A percentile compares a stretch with the other conserved stretches of the same genome.
Conservation (phyloP, 2,329 filamentous ascomycete species). For the Fusarium hainanense region DNA sequence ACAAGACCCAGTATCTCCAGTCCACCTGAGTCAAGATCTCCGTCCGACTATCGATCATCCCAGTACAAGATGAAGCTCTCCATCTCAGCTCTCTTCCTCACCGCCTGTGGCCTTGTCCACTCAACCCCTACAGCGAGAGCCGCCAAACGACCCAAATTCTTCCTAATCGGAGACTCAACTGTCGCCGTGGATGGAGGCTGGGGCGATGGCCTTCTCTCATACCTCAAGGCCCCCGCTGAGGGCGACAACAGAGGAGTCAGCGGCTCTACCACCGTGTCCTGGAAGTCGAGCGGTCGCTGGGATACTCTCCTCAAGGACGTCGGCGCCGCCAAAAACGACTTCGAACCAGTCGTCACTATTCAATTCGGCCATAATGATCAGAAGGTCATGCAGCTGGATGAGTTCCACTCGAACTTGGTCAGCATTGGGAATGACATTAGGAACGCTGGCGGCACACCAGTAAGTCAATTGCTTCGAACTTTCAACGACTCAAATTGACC, state of each 20-base stretch:
- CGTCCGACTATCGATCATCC: no score
- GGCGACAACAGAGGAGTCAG: conserved; percentile 4
- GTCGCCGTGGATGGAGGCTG: conserved; percentile 1
- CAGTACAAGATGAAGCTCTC: neutral
- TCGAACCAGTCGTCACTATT: conserved; percentile 2
- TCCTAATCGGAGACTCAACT: conserved; percentile 8
- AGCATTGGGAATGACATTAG: conserved; percentile 9
- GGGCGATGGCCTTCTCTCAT: neutral
- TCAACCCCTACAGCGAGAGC: neutral
- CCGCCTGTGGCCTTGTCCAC: neutral
- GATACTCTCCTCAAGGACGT: neutral
- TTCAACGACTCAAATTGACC: rapidly evolving
- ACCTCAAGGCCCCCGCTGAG: neutral
- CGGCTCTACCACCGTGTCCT: conserved; percentile 5
- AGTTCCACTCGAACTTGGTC: neutral
- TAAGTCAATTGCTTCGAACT: rapidly evolving
- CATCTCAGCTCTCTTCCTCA: rapidly evolving
- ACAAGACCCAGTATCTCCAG: no score
- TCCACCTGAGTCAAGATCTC: no score
- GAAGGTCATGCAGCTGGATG: neutral
- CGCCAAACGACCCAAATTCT: conserved; percentile 2
- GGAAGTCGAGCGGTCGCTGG: conserved; percentile 17
- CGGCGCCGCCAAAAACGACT: neutral
- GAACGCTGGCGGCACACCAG: conserved; percentile 1
- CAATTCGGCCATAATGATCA: conserved; percentile 20